Base-by-base conservation (phyloP, 2,329 filamentous ascomycete genomes). In the Anthostomella pinea region DNA sequence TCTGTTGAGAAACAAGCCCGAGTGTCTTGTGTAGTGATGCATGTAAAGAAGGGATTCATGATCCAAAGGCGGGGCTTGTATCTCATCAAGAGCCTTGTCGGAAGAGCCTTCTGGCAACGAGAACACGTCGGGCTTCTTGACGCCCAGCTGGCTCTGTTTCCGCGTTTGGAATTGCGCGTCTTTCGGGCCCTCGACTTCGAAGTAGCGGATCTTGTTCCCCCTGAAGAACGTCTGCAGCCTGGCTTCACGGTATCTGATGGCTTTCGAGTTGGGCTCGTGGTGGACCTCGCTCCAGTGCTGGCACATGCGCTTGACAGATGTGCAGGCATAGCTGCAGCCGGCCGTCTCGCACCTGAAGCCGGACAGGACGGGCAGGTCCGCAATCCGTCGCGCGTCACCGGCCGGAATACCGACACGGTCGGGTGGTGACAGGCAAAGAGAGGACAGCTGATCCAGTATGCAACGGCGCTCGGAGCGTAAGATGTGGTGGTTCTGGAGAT, bases 151-250 rank as follows among this genome's bases (percentile, higher is more conserved):
- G 27, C 22, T 35, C 21, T 39, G 24, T 23, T 30, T 39, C 25
- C 23, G 32, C 11, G 13, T 20, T 21, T 22, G 26, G 23, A 23
- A 30, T 36, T 33, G 36, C 5, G 20, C 17, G 19, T 33, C n/a
- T 23, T 33, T 39, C 5, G 32, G 40, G 4, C 36, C 36, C 26
- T 43, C 36, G 9, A 43, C 32, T 17, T 43, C 40, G n/a, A 43
- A 43, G 17, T 43, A 43, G 20, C 40, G 40, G 18, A 43, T 43
- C 8, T 43, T 43, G 32, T 40, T 43, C 8, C 36, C 40, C 11
- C 36, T 36, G 28, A 43, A 43, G n/a, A 43, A 43, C 16, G 40
- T 43, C 14, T 43, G 40, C 11, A 43, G 26, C 5, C n/a, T 39
- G 8, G 40, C 40, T 23, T 39, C 17, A 8, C 36, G 36, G 29